Base-by-base conservation (phyloP, 2,329 filamentous ascomycete species). In the Phaeosphaeria sp. region DNA sequence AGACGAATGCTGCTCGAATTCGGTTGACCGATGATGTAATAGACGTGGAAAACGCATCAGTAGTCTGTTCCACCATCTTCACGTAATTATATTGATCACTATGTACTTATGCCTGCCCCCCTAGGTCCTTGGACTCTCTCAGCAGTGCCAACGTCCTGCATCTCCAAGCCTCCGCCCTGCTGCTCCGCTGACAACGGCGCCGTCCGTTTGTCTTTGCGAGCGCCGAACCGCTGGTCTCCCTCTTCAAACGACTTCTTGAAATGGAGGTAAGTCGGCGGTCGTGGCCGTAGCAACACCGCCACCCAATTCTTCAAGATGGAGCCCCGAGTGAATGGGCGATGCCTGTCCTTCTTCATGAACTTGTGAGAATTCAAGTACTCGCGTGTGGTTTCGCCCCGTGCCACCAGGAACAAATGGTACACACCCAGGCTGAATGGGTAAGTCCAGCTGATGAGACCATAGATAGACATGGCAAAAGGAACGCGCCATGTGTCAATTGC, bases 321-420 rank as follows among this genome's bases (percentile, higher is more conserved):
- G 36, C 88, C 89, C 72, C 96, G 93, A 1, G 88, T 93, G 69
- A 96, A 99, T 1, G 95, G 92, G 44, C 93, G 85, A 77, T 97
- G 96, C 13, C 95, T 88, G 75, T 99, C 94, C 68, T 90, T 90
- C 79, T 95, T 96, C 62, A 90, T 82, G 75, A 99, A 98, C 77
- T 98, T 98, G 78, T 97, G 92, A 4, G 91, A 93, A 78, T 96
- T 97, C 64, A 99, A 87, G 76, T 97, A 97, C 78, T 99, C 95
- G 66, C 95, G 85, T 0, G 95, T 99, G 0, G 94, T 99, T 81
- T 99, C 94, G 49, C 94, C 95, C 30, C 94, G 85, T 6, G 88
- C 90, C 80, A 96, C 92, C 44, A 99, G 84, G 80, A 96, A 97
- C 47, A 98, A 74, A 78, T 99, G 95, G 75, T 99, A 99, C 21